Evolutionary conservation across 306 rosid genomes (phyloP), one percentile per base, ranked within the genome.

Genomic region (Betula pendula): DNA sequence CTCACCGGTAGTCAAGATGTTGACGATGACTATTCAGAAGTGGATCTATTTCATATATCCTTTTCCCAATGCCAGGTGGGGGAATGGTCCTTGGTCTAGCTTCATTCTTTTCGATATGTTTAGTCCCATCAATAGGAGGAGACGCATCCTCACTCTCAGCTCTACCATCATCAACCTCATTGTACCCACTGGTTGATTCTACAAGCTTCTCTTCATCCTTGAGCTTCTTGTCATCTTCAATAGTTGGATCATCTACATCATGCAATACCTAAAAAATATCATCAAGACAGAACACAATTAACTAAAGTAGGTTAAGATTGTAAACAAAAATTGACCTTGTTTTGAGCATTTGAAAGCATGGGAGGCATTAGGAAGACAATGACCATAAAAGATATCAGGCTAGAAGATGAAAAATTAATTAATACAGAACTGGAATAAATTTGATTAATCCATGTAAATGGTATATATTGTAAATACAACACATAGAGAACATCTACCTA

Each of bases 1-100:
- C 96, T 83, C 81, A 96, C 98, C 99, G 99, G 78, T 93, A 96
- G 68, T 91, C 94, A 84, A 96, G 93, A 89, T 96, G 99, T 25
- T 17, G 71, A 15, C 84, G 84, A 76, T 86, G 78, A 77, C 70
- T 68, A 65, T 69, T 70, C 88, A 96, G 84, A 67, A 59, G 31
- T 73, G 97, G 84, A 88, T 96, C 99, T 31, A 89, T 85, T 76
- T 93, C 92, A 68, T 88, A 96, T 85, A 96, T 96, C 76, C 73
- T 91, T 82, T 89, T 67, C 80, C 99, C 99, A 38, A 75, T 24
- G 68, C 99, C 96, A 70, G 97, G 96, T 77, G 90, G 86, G 51
- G 96, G 88, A 84, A 96, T 77, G 75, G 78, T 73, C 85, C 66
- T 82, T 47, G 79, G 80, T 11, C 70, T 87, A 44, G 71, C 79